phyloP scores from a whole-genome alignment of 2,329 filamentous ascomycete genomes.

The Claviceps capensis region DNA sequence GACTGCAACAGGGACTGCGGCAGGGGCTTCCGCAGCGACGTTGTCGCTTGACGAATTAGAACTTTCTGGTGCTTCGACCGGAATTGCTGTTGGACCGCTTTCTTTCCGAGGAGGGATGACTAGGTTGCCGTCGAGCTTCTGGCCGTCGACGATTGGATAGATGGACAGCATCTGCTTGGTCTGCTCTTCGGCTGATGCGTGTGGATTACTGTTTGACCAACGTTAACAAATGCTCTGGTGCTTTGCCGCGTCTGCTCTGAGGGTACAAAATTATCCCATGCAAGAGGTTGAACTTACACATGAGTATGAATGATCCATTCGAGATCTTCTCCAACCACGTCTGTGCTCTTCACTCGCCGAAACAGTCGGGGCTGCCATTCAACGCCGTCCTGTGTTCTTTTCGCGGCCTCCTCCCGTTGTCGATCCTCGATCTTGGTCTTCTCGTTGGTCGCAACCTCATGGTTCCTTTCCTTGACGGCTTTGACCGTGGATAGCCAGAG shows the following conservation, averaged over 20 bases:
- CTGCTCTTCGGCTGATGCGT: conserved; percentile 51
- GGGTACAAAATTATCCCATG: not conserved
- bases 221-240: conserved; percentile 8
- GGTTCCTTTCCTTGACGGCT: conserved; percentile 74
- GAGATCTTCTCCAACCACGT: conserved; percentile 75
- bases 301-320: conserved; percentile 90
- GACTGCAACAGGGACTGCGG: too few relatives aligned
- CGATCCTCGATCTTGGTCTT: conserved; percentile 93
- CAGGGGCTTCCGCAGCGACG: not conserved
- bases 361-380: conserved; percentile 88
- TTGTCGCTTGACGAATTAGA: conserved; percentile 36
- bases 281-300: conserved; percentile 44
- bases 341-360: conserved; percentile 57
- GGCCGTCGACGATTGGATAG: conserved; percentile 70
- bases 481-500: conserved; percentile 73
- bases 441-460: conserved; percentile 80
- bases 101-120: conserved; percentile 35
- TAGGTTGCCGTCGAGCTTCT: conserved; percentile 42
- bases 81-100: not conserved
- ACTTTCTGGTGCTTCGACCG: conserved; percentile 10
- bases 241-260: not conserved
- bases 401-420: conserved; percentile 78
- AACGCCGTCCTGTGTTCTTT: conserved; percentile 60
- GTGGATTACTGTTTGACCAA: conserved; percentile 14
- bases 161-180: conserved; percentile 76